phyloP scores from a whole-genome alignment of 2,329 filamentous ascomycete species.

The Aspergillus hiratsukae region DNA sequence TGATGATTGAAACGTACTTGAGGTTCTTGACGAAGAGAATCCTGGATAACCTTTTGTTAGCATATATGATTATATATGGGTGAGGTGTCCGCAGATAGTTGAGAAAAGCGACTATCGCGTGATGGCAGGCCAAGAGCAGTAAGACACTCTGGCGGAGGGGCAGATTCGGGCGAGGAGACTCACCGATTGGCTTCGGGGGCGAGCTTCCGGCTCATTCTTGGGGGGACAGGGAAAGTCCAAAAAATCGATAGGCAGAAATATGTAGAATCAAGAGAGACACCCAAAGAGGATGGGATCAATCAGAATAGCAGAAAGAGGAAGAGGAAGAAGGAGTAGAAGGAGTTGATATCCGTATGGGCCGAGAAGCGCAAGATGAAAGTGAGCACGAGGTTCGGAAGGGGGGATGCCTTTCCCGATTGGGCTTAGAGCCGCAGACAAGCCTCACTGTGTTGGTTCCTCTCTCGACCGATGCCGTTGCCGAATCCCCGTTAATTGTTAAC shows the following conservation, averaged over 20 bases:
- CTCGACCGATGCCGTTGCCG: not conserved
- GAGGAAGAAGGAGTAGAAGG: constrained; percentile 8
- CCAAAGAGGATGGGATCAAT: constrained; percentile 15
- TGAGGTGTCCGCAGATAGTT: not conserved
- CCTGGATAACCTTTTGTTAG: constrained; percentile 48
- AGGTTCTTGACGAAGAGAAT: constrained; percentile 99
- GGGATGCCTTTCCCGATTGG: constrained; percentile 17
- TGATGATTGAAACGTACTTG: constrained; percentile 58
- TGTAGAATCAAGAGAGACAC: constrained; percentile 19
- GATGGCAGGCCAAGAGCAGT: constrained; percentile 2
- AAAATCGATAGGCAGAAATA: constrained; percentile 12
- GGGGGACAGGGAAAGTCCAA: constrained; percentile 18
- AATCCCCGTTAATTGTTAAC: not conserved
- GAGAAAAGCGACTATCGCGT: not conserved
- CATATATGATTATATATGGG: not conserved
- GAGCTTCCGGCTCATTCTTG: constrained; percentile 64
- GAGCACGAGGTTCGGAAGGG: constrained; percentile 25
- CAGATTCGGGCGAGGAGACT: constrained; percentile 35
- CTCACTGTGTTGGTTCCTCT: constrained; percentile 10
- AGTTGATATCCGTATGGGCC: constrained; percentile 11
- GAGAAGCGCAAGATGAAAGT: constrained; percentile 19
- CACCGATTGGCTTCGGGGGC: constrained; percentile 99
- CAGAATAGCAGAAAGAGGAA: constrained; percentile 3
- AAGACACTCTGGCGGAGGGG: constrained; percentile 20
- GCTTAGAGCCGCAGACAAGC: constrained; percentile 18